Evolutionary conservation across 1,284 basidiomycete species (phyloP).

Genomic region (Apiotrichum siamense): DNA sequence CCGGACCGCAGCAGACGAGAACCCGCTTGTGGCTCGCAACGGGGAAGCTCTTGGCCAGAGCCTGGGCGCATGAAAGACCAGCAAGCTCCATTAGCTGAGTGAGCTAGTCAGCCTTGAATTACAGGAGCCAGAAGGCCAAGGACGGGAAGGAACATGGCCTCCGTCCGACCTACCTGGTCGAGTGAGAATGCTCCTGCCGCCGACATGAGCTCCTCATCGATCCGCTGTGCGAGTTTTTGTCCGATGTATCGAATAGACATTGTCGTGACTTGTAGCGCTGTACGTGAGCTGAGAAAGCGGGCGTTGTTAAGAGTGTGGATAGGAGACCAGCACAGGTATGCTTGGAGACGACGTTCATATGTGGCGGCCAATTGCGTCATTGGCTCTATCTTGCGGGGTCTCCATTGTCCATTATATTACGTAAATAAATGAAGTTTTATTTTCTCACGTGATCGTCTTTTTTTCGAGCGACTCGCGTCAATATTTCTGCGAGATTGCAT

Average conservation of each 20-base stretch:
- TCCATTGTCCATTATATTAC: too few relatives aligned
- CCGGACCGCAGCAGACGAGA: slow-evolving; percentile 90
- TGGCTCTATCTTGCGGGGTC: too few relatives aligned
- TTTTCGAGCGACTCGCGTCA: too few relatives aligned
- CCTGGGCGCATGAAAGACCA: slow-evolving; percentile 91
- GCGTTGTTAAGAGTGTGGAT: neutral
- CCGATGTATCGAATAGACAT: slow-evolving; percentile 72
- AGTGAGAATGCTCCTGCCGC: slow-evolving; percentile 76
- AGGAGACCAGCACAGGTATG: neutral
- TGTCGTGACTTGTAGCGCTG: too few relatives aligned
- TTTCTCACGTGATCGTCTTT: too few relatives aligned
- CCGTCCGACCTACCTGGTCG: slow-evolving; percentile 62
- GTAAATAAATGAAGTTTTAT: too few relatives aligned
- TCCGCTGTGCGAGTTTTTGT: slow-evolving; percentile 78
- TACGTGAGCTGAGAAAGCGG: too few relatives aligned
- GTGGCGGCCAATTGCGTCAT: too few relatives aligned
- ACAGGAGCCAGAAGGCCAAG: too few relatives aligned
- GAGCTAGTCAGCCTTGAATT: too few relatives aligned
- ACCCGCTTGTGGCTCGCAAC: slow-evolving; percentile 63
- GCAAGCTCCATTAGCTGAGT: slow-evolving; percentile 92
- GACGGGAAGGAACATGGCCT: too few relatives aligned
- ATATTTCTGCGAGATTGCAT: neutral
- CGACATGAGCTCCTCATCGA: slow-evolving; percentile 88
- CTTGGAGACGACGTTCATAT: too few relatives aligned
- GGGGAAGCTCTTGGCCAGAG: slow-evolving; percentile 69